Evolutionary conservation across 805 yeast genomes (phyloP).

Genomic region (Candida parachauliodes): DNA sequence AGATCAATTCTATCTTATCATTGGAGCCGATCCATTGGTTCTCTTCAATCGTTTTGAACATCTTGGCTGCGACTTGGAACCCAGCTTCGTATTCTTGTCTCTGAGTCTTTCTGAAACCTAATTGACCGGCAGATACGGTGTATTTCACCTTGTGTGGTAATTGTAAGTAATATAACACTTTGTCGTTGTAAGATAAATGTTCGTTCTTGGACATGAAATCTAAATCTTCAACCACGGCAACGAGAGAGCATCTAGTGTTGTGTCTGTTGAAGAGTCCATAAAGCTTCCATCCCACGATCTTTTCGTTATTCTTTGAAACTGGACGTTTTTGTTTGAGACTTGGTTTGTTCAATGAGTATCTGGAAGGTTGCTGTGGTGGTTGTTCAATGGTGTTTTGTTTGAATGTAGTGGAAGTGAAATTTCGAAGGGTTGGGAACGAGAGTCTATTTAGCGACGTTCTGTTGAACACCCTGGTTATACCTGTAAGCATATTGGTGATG

Average conservation of each 20-base stretch:
- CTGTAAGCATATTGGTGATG: background rate
- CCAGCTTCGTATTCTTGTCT: constrained; percentile 93
- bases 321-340: background rate
- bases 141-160: constrained; percentile 73
- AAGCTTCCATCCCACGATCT: constrained; percentile 62
- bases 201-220: constrained; percentile 56
- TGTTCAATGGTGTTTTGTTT: constrained; percentile 1
- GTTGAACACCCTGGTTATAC: background rate
- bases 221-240: constrained; percentile 64
- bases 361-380: constrained; percentile 1
- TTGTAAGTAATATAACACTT: constrained; percentile 72
- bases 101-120: constrained; percentile 86
- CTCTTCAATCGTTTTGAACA: constrained; percentile 71
- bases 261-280: constrained; percentile 77
- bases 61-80: constrained; percentile 73
- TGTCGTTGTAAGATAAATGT: constrained; percentile 55
- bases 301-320: constrained; percentile 13
- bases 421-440: no score
- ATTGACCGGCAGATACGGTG: constrained; percentile 73
- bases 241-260: constrained; percentile 76
- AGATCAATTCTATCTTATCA: constrained; percentile 68
- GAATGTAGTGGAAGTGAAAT: constrained; percentile 1
- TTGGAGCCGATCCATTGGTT: constrained; percentile 47
- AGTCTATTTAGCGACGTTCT: no score
- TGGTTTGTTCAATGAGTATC: background rate